phyloP scores from a whole-genome alignment of 192 early-diverging fungal species.

The Coemansia sp. region DNA sequence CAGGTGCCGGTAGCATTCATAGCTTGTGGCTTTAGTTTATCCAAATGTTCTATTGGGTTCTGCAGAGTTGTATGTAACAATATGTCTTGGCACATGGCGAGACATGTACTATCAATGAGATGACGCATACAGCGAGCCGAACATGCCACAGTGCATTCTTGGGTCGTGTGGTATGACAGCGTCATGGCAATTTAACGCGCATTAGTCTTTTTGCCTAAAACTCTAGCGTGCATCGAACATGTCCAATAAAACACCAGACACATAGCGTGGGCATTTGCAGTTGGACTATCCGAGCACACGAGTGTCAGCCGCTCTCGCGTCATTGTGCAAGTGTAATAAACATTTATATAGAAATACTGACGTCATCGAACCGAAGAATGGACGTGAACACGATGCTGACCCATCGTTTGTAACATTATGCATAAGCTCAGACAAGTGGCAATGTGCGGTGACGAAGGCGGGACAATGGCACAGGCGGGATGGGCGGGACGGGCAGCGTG shows the following conservation, averaged over 20 bases:
- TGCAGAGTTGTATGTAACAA: neutral
- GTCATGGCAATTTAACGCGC: neutral
- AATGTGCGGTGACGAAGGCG: neutral
- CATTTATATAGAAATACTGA: neutral
- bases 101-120: neutral
- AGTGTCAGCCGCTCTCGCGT: neutral
- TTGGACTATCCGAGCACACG: too few relatives aligned
- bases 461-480: conserved; percentile 10
- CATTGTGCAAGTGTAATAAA: conserved; percentile 1
- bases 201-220: neutral
- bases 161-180: neutral
- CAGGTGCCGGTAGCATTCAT: neutral
- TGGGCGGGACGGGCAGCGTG: conserved; percentile 34
- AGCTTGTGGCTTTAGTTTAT: neutral
- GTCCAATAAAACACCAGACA: neutral
- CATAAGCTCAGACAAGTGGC: neutral
- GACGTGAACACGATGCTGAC: neutral
- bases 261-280: neutral
- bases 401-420: neutral
- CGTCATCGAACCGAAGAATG: neutral
- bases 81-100: neutral
- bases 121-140: neutral
- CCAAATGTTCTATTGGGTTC: neutral
- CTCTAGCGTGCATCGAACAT: neutral
- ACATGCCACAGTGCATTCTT: neutral